Evolutionary conservation across 352 stramenopile species (phyloP), one percentile per base, ranked within the genome.

Genomic region (Peronosclerospora sorghi): DNA sequence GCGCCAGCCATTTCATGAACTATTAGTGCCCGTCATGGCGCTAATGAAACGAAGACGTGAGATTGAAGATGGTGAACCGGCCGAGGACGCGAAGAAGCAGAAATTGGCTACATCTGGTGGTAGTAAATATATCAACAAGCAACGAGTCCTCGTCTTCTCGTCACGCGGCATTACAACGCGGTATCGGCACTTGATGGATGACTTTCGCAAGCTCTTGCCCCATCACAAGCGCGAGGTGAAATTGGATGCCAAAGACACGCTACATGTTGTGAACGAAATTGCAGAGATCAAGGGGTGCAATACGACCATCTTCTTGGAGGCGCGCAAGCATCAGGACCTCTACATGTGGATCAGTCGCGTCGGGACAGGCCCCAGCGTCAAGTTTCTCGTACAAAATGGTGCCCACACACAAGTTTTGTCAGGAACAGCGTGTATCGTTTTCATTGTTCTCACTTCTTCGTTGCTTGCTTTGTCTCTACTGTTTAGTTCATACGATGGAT

Each of bases 211-310:
- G 52, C 65, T 99, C 8, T 62, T 99, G 54, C 96, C 96, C 15
- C 96, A 99, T 66, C 85, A 98, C 76, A 99, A 99, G 73, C 97
- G 96, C 51, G 97, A 99, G 59, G 92, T 96, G 32, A 99, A 99
- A 45, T 59, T 99, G n/a, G 94, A 98, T 62, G 74, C 86, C 28
- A 96, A 98, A 55, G 78, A 96, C 56, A 86, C 82, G 39, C 56
- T 95, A 40, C 77, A 91, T 32, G 94, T 96, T 18, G 87, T 99
- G 13, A 99, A 98, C 62, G 96, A 99, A 57, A 98, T 99, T 48
- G 92, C 94, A 12, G 94, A 99, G 64, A 96, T 99, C 38, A 97
- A 98, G 58, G 87, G 87, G 28, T 99, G 95, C 73, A 98, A 98
- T 64, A 93, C 83, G 27, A 94, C 86, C 36, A 73, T 99, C 47